Conservation (phyloP, 2,329 filamentous ascomycete species). For the Rutstroemia sp. region DNA sequence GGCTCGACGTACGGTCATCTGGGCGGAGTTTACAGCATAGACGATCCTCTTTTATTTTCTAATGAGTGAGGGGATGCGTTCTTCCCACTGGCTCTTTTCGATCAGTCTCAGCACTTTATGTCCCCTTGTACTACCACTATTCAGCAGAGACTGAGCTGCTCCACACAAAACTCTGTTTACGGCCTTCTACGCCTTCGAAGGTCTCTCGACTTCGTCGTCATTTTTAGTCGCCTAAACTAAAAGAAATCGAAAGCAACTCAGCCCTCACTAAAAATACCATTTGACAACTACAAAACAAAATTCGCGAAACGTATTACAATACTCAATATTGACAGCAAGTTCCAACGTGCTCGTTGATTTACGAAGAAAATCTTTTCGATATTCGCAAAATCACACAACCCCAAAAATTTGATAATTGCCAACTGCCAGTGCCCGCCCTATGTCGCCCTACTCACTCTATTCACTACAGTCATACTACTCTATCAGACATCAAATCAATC, state of each 20-base stretch:
- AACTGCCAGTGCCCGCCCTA: conserved; percentile 13
- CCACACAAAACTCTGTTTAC: conserved; percentile 19
- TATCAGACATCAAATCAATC: conserved; percentile 6
- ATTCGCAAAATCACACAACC: conserved; percentile 3
- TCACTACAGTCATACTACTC: not conserved
- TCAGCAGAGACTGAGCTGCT: conserved; percentile 29
- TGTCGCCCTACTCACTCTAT: conserved; percentile 7
- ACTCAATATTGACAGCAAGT: conserved; percentile 19
- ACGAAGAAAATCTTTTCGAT: conserved; percentile 11
- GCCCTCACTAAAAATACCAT: conserved; percentile 26
- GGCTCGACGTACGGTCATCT: conserved; percentile 29
- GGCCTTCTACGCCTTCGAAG: conserved; percentile 25
- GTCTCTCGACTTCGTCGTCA: conserved; percentile 28
- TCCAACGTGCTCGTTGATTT: conserved; percentile 26
- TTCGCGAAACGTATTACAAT: conserved; percentile 14
- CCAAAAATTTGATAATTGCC: conserved; percentile 20
- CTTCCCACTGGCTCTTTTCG: conserved; percentile 28
- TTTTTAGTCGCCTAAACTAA: conserved; percentile 29
- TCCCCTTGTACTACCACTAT: conserved; percentile 33
- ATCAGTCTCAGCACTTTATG: conserved; percentile 30
- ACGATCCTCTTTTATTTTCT: conserved; percentile 16
- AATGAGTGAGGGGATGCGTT: conserved; percentile 19
- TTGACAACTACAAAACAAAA: conserved; percentile 16
- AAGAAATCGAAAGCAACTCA: conserved; percentile 25
- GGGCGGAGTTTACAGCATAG: conserved; percentile 25